Percentiles rank a stretch among this genome's conserved stretches.
phyloP scores from a whole-genome alignment of 2,329 filamentous ascomycete species.

The Aspergillus aculeatinus region DNA sequence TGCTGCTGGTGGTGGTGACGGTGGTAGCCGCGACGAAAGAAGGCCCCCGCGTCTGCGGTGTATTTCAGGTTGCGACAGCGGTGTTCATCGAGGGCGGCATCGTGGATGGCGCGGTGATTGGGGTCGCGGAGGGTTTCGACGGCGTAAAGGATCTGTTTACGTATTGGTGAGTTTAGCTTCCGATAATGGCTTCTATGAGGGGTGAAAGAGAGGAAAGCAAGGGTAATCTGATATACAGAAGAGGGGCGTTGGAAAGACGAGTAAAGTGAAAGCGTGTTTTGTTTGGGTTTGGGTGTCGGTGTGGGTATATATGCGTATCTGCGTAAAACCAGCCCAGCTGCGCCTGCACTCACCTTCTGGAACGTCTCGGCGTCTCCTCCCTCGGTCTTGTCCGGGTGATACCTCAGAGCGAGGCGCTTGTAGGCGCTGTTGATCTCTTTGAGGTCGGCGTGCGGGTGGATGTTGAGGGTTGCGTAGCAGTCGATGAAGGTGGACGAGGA shows the following conservation, averaged over 20 bases:
- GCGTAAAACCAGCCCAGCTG: too few species aligned
- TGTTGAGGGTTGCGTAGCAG: constrained; percentile 30
- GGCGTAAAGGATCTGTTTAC: constrained; percentile 32
- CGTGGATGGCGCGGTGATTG: constrained; percentile 29
- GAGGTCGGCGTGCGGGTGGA: constrained; percentile 24
- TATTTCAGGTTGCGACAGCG: constrained; percentile 23
- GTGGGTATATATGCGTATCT: too few species aligned
- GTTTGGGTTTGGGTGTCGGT: neutral
- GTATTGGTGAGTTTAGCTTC: neutral
- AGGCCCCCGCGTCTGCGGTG: too few species aligned
- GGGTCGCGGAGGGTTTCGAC: constrained; percentile 36
- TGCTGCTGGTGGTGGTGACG: neutral
- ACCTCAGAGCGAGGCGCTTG: constrained; percentile 34
- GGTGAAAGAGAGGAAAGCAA: neutral
- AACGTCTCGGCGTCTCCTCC: constrained; percentile 20
- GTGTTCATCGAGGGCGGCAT: constrained; percentile 22
- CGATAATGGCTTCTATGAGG: too few species aligned
- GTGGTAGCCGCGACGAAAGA: neutral
- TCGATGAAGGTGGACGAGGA: neutral
- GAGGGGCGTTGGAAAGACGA: neutral
- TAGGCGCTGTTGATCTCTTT: constrained; percentile 37
- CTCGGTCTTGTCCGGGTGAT: constrained; percentile 36
- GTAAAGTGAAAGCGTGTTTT: neutral
- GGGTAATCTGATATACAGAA: neutral
- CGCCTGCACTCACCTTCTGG: constrained; percentile 20